Evolutionary conservation across 2,329 filamentous ascomycete species (phyloP), one percentile per base, ranked within the genome.

Genomic region (Tolypocladium tundrense): DNA sequence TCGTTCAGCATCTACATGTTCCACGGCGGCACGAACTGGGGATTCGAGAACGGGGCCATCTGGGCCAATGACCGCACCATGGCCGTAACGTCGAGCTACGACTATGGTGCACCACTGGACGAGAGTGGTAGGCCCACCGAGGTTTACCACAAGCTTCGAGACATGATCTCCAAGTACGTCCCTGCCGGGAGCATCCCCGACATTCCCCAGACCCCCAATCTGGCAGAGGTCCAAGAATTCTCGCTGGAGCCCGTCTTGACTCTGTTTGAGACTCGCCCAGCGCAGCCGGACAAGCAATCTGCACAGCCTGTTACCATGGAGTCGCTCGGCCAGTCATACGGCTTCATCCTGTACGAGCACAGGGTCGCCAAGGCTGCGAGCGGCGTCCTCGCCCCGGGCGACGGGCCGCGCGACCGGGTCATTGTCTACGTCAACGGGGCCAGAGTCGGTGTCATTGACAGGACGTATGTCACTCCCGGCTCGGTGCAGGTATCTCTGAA

Each of bases 1-100:
- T 60, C 76, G 0, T 76, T 81, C 59, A 79, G 73, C 64, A 63
- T 81, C 57, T 80, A 79, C 64, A 80, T 80, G 77, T 76, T 80
- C 59, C 78, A 81, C 60, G 79, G 79, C 4, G 78, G 78, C 1
- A 80, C 77, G 2, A 80, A 79, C 58, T 80, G 75, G 59, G 79
- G 71, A 0, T 77, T 79, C 59, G 67, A 74, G 27, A 79, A 75
- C 62, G 78, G 78, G 9, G 75, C 73, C 1, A 65, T 77, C 13
- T 78, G 74, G 71, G 68, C 69, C 53, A 72, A 75, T 56, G 66
- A 67, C 10, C 70, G 72, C 9, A 48, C 58, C 21, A 70, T 70
- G 8, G 69, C 68, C 21, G 73, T 78, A 54, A 79, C 73, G 0
- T 74, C 75, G 2, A 77, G 74, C 59, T 81, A 80, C 60, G 78